Evolutionary conservation across 352 stramenopile species (phyloP).

Genomic region (Phytophthora constricta): DNA sequence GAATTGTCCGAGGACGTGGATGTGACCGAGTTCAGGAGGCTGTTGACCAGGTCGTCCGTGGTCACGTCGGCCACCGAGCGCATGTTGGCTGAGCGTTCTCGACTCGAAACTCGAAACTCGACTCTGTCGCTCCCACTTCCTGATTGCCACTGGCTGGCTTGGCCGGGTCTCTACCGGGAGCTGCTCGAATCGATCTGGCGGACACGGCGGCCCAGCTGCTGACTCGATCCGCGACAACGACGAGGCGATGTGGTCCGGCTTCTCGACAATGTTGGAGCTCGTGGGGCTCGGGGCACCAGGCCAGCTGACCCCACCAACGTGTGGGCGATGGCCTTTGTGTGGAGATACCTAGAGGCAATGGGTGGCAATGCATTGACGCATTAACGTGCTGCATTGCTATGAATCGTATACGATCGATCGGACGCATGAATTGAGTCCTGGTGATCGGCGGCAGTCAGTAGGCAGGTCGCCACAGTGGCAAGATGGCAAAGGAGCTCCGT

Average conservation of each 20-base stretch:
- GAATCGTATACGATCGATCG: background rate
- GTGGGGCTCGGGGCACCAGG: background rate
- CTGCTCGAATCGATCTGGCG: background rate
- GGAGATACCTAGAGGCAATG: background rate
- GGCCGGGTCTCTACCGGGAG: background rate
- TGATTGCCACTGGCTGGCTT: background rate
- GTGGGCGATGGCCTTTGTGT: too few relatives aligned
- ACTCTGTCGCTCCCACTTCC: background rate
- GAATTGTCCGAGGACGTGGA: too few relatives aligned
- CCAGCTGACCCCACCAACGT: too few relatives aligned
- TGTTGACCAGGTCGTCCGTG: slow-evolving; percentile 51
- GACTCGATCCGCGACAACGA: slow-evolving; percentile 1
- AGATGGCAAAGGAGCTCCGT: slow-evolving; percentile 1
- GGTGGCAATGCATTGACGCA: background rate
- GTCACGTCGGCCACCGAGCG: slow-evolving; percentile 33
- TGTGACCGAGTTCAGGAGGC: slow-evolving; percentile 46
- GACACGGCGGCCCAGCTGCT: background rate
- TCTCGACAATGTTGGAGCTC: background rate
- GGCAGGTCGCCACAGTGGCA: background rate
- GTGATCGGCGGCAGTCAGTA: background rate
- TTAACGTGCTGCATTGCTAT: background rate
- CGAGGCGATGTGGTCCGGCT: background rate
- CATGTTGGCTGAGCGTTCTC: background rate
- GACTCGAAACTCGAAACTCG: too few relatives aligned
- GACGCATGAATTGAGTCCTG: background rate